Evolutionary conservation across 73 alveolate genomes (phyloP).

Genomic region (Symbiodinium natans): DNA sequence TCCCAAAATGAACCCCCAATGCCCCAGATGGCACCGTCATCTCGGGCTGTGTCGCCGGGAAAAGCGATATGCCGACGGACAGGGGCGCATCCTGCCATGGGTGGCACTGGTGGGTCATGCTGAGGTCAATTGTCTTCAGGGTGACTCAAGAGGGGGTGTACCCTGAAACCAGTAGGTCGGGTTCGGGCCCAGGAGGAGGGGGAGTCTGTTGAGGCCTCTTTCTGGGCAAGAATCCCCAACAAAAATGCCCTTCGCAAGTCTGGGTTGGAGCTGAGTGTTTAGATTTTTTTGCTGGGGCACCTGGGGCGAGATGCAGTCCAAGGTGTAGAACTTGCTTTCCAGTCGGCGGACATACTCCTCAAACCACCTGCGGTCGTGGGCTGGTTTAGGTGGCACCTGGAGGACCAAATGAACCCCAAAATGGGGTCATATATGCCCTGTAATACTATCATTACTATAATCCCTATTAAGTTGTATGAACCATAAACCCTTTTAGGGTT

Average conservation of each 20-base stretch:
- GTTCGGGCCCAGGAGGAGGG: too few relatives aligned
- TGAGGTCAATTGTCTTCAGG: background rate
- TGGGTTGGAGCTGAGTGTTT: background rate
- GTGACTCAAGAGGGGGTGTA: background rate
- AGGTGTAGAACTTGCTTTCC: background rate
- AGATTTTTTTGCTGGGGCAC: too few relatives aligned
- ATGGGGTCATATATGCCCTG: too few relatives aligned
- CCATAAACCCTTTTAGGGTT: too few relatives aligned
- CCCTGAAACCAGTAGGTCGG: background rate
- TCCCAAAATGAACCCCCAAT: background rate
- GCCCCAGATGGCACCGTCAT: conserved; percentile 8
- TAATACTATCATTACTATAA: too few relatives aligned
- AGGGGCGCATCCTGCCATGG: conserved; percentile 17
- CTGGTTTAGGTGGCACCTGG: too few relatives aligned
- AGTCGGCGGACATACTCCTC: conserved; percentile 52
- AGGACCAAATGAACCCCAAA: too few relatives aligned
- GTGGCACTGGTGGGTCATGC: too few relatives aligned
- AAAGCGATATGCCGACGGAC: conserved; percentile 35
- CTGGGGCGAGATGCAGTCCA: conserved; percentile 42
- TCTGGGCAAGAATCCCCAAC: background rate
- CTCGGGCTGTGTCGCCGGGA: conserved; percentile 31
- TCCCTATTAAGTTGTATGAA: too few relatives aligned
- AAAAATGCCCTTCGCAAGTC: background rate
- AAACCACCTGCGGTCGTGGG: conserved; percentile 78
- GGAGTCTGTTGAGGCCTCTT: background rate